A percentile compares a stretch with the other conserved stretches of the same genome.
Conservation (phyloP, 768 basidiomycete genomes). For the Daedaleopsis sinensis region DNA sequence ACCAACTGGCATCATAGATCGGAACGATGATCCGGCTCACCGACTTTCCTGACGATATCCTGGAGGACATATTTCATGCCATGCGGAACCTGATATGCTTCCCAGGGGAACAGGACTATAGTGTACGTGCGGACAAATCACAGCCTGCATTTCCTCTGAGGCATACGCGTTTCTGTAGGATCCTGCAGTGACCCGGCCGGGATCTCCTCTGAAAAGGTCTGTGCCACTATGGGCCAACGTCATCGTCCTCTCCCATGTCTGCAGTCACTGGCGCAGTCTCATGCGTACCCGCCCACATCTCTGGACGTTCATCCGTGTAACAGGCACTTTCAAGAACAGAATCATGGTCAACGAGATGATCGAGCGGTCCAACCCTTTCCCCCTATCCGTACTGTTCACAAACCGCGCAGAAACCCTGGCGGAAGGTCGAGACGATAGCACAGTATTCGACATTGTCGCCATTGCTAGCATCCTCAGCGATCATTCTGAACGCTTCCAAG, state of each 20-base stretch:
- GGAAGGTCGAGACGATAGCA: no score
- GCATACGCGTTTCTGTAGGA: not conserved
- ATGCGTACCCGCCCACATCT: slow-evolving; percentile 1
- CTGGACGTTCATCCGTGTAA: slow-evolving; percentile 11
- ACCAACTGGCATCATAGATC: not conserved
- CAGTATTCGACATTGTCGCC: slow-evolving; percentile 1
- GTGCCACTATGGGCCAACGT: slow-evolving; percentile 1
- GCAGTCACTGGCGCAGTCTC: slow-evolving; percentile 7
- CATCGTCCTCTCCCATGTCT: slow-evolving; percentile 11
- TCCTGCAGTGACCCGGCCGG: not conserved
- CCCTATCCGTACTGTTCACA: slow-evolving; percentile 7
- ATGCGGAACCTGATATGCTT: not conserved
- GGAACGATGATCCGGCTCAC: not conserved
- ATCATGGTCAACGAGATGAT: slow-evolving; percentile 7
- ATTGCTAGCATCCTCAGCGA: slow-evolving; percentile 3
- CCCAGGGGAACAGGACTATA: not conserved
- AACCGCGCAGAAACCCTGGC: not conserved
- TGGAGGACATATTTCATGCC: not conserved
- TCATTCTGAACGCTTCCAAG: slow-evolving; percentile 1
- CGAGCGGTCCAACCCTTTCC: slow-evolving; percentile 1
- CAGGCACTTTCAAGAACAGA: slow-evolving; percentile 7
- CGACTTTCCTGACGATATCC: slow-evolving; percentile 2
- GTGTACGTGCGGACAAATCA: not conserved
- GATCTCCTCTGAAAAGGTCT: not conserved
- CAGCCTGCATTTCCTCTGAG: not conserved